A percentile compares a stretch with the other conserved stretches of the same genome.
phyloP scores from a whole-genome alignment of 257 asterid species.

The Handroanthus guayacan region DNA sequence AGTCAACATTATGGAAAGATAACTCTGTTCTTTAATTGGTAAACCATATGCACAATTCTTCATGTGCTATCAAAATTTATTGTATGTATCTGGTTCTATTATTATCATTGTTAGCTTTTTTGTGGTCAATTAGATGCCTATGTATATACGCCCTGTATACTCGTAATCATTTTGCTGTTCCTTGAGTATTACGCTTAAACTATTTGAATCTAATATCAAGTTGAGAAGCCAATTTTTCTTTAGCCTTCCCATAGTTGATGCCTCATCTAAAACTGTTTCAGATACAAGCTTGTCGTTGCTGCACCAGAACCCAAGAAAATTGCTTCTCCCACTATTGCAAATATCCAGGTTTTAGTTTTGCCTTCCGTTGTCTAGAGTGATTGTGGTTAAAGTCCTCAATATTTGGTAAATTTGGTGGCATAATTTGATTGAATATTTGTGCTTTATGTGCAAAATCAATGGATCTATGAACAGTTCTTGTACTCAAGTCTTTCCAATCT shows the following conservation, averaged over 20 bases:
- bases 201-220: constrained; percentile 11
- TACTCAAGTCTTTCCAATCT: constrained; percentile 20
- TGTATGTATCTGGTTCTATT: background rate
- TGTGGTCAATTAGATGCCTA: background rate
- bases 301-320: constrained; percentile 90
- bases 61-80: background rate
- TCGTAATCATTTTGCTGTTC: constrained; percentile 29
- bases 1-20: background rate
- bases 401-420: constrained; percentile 23
- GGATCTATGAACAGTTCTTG: background rate
- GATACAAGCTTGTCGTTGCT: constrained; percentile 90
- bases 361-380: constrained; percentile 26
- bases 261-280: constrained; percentile 42
- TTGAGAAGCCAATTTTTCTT: constrained; percentile 4
- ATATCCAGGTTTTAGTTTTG: constrained; percentile 75
- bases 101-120: too few species aligned
- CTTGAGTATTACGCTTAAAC: constrained; percentile 7
- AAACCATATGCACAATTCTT: background rate
- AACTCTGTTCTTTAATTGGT: constrained; percentile 4
- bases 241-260: constrained; percentile 26
- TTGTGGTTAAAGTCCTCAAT: constrained; percentile 14
- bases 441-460: constrained; percentile 14
- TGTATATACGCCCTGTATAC: background rate
- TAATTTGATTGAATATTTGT: constrained; percentile 21
- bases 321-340: constrained; percentile 79